A percentile compares a stretch with the other conserved stretches of the same genome.
Evolutionary conservation across 805 yeast species (phyloP).

Genomic region (Wickerhamomyces subpelliculosus): DNA sequence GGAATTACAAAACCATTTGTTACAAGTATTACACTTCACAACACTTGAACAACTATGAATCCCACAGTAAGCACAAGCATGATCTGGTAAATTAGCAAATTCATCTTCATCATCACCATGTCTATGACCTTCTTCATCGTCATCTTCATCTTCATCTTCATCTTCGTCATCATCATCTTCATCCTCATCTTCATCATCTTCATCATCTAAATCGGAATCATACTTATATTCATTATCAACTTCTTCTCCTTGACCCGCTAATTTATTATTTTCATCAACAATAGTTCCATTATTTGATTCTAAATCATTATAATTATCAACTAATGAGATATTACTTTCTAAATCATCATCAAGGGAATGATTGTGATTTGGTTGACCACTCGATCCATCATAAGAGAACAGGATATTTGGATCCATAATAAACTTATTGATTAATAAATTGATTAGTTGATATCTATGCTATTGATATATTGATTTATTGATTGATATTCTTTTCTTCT

Average conservation of each 20-base stretch:
- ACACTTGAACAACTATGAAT: conserved; percentile 56
- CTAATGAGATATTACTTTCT: not conserved
- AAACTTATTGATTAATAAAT: not conserved
- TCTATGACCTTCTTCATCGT: not conserved
- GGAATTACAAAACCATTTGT: conserved; percentile 87
- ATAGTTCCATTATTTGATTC: conserved; percentile 12
- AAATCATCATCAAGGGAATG: conserved; percentile 2
- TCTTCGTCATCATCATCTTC: conserved; percentile 3
- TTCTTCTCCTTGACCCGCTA: not conserved
- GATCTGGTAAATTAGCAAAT: conserved; percentile 23
- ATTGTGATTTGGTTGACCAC: not conserved
- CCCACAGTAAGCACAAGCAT: conserved; percentile 69
- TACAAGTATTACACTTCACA: conserved; percentile 69
- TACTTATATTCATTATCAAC: not conserved
- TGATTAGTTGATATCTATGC: too few relatives aligned
- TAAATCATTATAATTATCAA: conserved; percentile 16
- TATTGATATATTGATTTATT: too few relatives aligned
- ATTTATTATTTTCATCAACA: not conserved
- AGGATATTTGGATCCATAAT: conserved; percentile 19
- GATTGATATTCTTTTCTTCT: too few relatives aligned
- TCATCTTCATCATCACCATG: conserved; percentile 1
- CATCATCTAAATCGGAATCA: not conserved
- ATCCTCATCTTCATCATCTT: not conserved
- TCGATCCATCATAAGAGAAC: conserved; percentile 8
- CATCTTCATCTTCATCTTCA: not conserved